Conservation (phyloP, 768 basidiomycete species). For the Chalciporus pseudorubinellus region DNA sequence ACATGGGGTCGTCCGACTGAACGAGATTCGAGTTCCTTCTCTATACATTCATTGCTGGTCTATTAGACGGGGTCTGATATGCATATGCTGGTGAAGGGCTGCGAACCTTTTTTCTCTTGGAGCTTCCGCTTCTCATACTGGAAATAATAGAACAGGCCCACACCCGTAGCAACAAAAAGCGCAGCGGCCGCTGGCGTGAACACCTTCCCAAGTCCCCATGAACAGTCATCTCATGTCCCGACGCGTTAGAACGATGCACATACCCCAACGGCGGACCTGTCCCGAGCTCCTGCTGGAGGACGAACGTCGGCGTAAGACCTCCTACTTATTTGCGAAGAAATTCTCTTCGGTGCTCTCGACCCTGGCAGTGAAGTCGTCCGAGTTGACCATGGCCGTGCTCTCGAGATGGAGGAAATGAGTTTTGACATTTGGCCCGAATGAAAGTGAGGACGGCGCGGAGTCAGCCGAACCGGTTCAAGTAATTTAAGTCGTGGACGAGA, state of each 20-base stretch:
- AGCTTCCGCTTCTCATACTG: slow-evolving; percentile 79
- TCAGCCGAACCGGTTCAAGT: background rate
- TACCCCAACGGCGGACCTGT: slow-evolving; percentile 37
- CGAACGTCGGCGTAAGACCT: slow-evolving; percentile 16
- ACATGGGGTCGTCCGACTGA: slow-evolving; percentile 83
- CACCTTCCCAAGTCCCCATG: slow-evolving; percentile 49
- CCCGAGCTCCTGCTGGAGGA: slow-evolving; percentile 28
- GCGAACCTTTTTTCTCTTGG: slow-evolving; percentile 71
- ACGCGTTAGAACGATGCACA: background rate
- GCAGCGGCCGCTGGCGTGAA: slow-evolving; percentile 86
- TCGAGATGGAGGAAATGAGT: slow-evolving; percentile 20
- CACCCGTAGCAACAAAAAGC: slow-evolving; percentile 79
- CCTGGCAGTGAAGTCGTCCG: slow-evolving; percentile 4
- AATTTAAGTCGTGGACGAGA: too few relatives aligned
- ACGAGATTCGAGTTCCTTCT: slow-evolving; percentile 68
- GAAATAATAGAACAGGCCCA: slow-evolving; percentile 86
- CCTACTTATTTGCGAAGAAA: slow-evolving; percentile 6
- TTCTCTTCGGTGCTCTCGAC: background rate
- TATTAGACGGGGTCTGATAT: background rate
- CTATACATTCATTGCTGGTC: slow-evolving; percentile 35
- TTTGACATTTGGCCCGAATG: slow-evolving; percentile 11
- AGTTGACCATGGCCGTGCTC: slow-evolving; percentile 15
- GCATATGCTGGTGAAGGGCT: background rate
- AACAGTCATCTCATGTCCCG: background rate
- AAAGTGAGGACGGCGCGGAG: background rate